A percentile compares a stretch with the other conserved stretches of the same genome.
Evolutionary conservation across 441 rosid genomes (phyloP).

Genomic region (Viola pubescens): DNA sequence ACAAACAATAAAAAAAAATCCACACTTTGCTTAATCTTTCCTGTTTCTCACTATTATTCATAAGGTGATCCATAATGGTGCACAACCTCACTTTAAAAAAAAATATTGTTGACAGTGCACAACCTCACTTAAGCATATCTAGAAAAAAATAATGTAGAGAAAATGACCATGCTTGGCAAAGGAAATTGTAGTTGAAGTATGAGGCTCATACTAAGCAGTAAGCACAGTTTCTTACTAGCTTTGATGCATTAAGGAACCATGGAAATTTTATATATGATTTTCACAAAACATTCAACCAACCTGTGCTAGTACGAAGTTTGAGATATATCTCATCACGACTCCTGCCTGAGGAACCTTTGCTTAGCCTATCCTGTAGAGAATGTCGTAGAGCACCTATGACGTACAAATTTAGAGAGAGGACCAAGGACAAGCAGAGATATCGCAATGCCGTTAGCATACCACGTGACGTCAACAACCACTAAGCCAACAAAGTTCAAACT

Average conservation of each 20-base stretch:
- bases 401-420: slow-evolving; percentile 16
- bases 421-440: slow-evolving; percentile 16
- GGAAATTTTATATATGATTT: slow-evolving; percentile 1
- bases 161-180: too few species aligned
- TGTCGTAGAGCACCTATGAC: slow-evolving; percentile 77
- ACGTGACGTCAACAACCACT: background rate
- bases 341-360: slow-evolving; percentile 77
- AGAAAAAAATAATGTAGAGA: too few species aligned
- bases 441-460: background rate
- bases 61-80: too few species aligned
- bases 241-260: slow-evolving; percentile 1
- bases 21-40: too few species aligned
- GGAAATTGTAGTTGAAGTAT: too few species aligned
- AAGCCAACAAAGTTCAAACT: background rate
- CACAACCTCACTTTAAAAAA: too few species aligned
- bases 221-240: too few species aligned
- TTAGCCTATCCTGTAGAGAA: slow-evolving; percentile 81
- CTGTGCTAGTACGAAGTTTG: slow-evolving; percentile 83
- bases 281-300: slow-evolving; percentile 21
- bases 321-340: slow-evolving; percentile 76
- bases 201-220: too few species aligned
- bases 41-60: too few species aligned
- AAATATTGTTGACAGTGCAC: too few species aligned
- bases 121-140: too few species aligned
- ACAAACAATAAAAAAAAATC: too few species aligned